phyloP scores from a whole-genome alignment of 1,284 basidiomycete genomes.

The Fomitopsis betulina region DNA sequence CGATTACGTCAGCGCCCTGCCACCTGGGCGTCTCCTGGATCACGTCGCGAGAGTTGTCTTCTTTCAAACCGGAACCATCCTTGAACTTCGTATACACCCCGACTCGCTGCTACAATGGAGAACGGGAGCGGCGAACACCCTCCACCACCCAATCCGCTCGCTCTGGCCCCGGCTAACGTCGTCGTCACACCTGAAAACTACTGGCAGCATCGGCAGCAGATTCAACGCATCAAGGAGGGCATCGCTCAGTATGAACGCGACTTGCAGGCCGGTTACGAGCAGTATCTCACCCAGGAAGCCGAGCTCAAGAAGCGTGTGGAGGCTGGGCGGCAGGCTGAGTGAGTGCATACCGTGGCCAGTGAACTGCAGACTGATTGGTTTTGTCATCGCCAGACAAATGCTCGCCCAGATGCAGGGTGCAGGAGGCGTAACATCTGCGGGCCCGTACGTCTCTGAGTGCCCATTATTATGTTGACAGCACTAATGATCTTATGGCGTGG shows the following conservation, averaged over 20 bases:
- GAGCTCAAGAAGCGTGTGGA: conserved; percentile 25
- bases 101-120: conserved; percentile 10
- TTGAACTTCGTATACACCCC: not conserved
- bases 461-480: not conserved
- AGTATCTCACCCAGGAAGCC: conserved; percentile 26
- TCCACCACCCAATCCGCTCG: conserved; percentile 5
- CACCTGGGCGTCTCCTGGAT: not conserved
- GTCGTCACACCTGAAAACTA: conserved; percentile 18
- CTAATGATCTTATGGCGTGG: not conserved
- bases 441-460: not conserved
- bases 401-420: conserved; percentile 4
- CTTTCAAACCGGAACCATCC: not conserved
- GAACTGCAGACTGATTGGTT: not conserved
- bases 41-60: not conserved
- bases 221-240: conserved; percentile 27
- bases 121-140: conserved; percentile 10
- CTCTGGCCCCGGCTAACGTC: conserved; percentile 6
- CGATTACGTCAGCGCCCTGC: not conserved
- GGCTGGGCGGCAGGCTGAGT: conserved; percentile 38
- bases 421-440: too few relatives aligned
- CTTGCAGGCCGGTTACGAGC: conserved; percentile 31
- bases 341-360: conserved; percentile 10
- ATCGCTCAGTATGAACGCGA: conserved; percentile 26
- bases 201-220: conserved; percentile 26
- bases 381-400: not conserved